Evolutionary conservation across 768 basidiomycete genomes (phyloP).

Genomic region (Collybia nuda): DNA sequence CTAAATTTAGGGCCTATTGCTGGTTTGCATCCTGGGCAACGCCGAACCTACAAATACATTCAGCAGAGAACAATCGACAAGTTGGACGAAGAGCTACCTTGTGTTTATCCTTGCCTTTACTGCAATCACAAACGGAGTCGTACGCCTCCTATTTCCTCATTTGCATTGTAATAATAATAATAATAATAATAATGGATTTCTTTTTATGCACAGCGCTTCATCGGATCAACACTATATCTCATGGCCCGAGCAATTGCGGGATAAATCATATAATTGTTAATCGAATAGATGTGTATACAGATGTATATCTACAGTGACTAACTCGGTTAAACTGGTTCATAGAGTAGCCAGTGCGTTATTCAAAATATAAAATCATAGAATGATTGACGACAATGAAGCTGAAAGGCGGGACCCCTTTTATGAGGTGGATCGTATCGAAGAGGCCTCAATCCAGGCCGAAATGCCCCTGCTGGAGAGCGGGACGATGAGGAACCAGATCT

Average conservation of each 20-base stretch:
- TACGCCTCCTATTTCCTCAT: conserved; percentile 22
- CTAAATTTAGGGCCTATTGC: conserved; percentile 55
- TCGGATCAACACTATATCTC: conserved; percentile 29
- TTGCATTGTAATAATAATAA: conserved; percentile 1
- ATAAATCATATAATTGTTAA: conserved; percentile 11
- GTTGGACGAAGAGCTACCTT: conserved; percentile 72
- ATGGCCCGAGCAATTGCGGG: conserved; percentile 26
- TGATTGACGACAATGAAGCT: conserved; percentile 15
- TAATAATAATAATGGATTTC: conserved; percentile 2
- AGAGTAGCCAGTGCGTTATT: not conserved
- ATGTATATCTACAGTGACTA: conserved; percentile 1
- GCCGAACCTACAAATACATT: conserved; percentile 61
- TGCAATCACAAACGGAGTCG: conserved; percentile 71
- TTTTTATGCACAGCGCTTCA: conserved; percentile 21
- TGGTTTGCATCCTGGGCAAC: conserved; percentile 68
- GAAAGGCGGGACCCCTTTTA: conserved; percentile 3
- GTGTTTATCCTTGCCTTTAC: conserved; percentile 81
- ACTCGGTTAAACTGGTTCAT: not conserved
- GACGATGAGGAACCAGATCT: conserved; percentile 52
- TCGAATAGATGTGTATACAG: conserved; percentile 10
- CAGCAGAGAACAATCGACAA: conserved; percentile 40
- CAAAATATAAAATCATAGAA: conserved; percentile 49
- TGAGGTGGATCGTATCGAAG: conserved; percentile 7
- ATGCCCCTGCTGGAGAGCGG: conserved; percentile 43
- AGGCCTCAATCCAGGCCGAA: conserved; percentile 21